Evolutionary conservation across 148 eudicot species (phyloP).

Genomic region (Pouteria glomerata): DNA sequence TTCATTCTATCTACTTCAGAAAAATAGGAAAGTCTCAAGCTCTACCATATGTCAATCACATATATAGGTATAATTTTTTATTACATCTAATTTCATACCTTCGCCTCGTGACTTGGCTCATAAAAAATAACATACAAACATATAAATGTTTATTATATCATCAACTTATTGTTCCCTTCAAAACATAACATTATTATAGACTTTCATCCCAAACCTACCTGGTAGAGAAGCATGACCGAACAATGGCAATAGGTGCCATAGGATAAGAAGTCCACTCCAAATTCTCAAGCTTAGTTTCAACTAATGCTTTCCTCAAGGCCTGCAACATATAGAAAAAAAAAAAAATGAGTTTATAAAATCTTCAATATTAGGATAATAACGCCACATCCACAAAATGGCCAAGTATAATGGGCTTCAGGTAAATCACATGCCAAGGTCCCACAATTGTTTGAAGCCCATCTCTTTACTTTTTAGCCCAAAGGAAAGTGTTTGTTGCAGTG

Average conservation of each 20-base stretch:
- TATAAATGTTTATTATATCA: background rate
- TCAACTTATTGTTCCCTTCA: background rate
- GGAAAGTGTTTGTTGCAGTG: no score
- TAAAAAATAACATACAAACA: background rate
- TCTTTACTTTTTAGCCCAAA: no score
- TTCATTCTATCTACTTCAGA: background rate
- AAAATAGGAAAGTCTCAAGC: background rate
- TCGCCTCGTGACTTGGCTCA: background rate
- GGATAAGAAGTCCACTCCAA: constrained; percentile 52
- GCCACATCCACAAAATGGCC: background rate
- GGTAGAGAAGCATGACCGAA: constrained; percentile 86
- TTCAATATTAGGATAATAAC: background rate
- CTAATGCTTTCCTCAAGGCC: constrained; percentile 69
- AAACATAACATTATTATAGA: background rate
- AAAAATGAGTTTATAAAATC: constrained; percentile 3
- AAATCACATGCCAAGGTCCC: no score
- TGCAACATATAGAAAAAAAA: constrained; percentile 15
- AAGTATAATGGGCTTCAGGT: no score
- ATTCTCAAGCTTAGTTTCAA: constrained; percentile 36
- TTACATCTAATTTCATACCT: background rate
- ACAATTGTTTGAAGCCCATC: no score
- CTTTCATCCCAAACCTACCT: constrained; percentile 37
- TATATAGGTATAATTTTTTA: background rate
- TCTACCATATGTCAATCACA: background rate
- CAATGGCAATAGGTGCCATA: constrained; percentile 69